Evolutionary conservation across 208 protist species (phyloP).

Genomic region (Trypanosoma platydactyli): DNA sequence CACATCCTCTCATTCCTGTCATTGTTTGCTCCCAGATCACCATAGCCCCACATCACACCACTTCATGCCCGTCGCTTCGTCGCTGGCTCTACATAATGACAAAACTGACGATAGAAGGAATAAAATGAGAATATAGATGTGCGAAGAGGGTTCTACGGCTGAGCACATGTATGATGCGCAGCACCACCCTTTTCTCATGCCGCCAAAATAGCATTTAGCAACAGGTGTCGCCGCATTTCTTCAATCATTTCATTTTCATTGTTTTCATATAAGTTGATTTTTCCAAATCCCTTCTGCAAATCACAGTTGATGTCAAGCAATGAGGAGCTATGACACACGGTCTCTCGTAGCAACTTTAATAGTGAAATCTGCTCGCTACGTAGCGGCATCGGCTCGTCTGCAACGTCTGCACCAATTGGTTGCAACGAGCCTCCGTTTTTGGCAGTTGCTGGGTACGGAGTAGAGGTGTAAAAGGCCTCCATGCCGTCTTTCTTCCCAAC

Average conservation of each 20-base stretch:
- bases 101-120: neutral
- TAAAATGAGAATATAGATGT: neutral
- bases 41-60: no score
- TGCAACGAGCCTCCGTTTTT: constrained; percentile 4
- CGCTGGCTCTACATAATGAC: neutral
- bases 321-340: constrained; percentile 29
- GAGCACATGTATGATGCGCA: neutral
- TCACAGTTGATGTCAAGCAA: constrained; percentile 42
- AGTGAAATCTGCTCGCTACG: constrained; percentile 20
- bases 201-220: constrained; percentile 54
- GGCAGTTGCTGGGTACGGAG: constrained; percentile 15
- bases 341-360: constrained; percentile 36
- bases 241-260: constrained; percentile 21
- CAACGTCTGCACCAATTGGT: constrained; percentile 22
- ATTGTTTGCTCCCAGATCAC: no score
- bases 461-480: constrained; percentile 44
- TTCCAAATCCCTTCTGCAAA: constrained; percentile 19
- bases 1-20: neutral
- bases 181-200: constrained; percentile 2
- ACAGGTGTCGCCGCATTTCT: constrained; percentile 43
- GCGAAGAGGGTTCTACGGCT: neutral
- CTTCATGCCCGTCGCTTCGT: no score
- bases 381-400: constrained; percentile 12
- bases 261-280: constrained; percentile 3
- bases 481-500: constrained; percentile 33